Percentiles rank a stretch among this genome's conserved stretches.
phyloP scores from a whole-genome alignment of 2,329 filamentous ascomycete genomes.

The Trichoderma endophyticum region DNA sequence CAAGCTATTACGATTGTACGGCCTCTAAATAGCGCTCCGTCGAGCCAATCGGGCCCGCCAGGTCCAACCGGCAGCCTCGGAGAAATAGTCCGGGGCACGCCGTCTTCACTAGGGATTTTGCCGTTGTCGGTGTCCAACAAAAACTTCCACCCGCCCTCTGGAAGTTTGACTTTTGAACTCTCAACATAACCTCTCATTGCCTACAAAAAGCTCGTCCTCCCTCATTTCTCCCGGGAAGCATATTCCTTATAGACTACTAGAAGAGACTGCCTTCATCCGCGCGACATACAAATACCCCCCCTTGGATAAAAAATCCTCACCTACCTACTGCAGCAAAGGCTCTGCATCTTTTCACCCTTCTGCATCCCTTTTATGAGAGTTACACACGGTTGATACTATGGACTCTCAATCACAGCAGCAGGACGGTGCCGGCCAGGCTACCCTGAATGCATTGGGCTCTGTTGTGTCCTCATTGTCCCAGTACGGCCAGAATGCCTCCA shows the following conservation, averaged over 20 bases:
- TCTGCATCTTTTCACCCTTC: not conserved
- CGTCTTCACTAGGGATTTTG: conserved; percentile 14
- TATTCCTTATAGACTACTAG: not conserved
- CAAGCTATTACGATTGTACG: not conserved
- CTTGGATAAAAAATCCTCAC: not conserved
- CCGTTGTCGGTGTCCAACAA: conserved; percentile 11
- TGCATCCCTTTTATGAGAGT: not conserved
- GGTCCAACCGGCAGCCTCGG: conserved; percentile 17
- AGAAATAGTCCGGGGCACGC: conserved; percentile 17
- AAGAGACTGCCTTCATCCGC: not conserved
- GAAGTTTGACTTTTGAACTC: not conserved
- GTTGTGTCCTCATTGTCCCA: conserved; percentile 33
- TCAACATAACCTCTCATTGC: not conserved
- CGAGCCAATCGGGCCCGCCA: not conserved
- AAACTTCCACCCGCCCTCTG: conserved; percentile 10
- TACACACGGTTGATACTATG: conserved; percentile 1
- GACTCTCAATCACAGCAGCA: conserved; percentile 23
- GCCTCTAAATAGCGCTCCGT: conserved; percentile 2
- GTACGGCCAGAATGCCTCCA: conserved; percentile 39
- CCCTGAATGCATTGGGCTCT: conserved; percentile 35
- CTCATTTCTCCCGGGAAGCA: not conserved
- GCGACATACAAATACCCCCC: not conserved
- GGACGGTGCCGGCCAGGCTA: conserved; percentile 26
- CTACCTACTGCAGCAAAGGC: not conserved
- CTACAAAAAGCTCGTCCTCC: not conserved